phyloP scores from a whole-genome alignment of 106 monocot species.

The Cymbidium sinense region DNA sequence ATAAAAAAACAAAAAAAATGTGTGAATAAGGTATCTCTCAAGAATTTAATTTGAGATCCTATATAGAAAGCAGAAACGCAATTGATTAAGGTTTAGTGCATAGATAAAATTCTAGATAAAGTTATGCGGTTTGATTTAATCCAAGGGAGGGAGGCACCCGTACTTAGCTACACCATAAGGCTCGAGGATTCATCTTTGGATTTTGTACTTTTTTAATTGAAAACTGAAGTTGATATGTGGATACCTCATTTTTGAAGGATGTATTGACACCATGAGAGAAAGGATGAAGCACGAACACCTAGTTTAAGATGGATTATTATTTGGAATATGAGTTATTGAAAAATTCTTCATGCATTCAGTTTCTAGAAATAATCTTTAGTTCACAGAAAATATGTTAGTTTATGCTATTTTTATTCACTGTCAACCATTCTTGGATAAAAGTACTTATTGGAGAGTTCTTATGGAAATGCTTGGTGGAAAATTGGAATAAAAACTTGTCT shows the following conservation, averaged over 20 bases:
- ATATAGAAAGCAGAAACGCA: no score
- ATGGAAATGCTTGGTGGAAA: background rate
- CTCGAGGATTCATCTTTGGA: no score
- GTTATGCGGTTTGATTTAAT: no score
- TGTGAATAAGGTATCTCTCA: no score
- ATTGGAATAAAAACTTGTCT: background rate
- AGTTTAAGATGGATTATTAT: background rate
- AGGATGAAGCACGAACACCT: background rate
- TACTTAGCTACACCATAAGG: no score
- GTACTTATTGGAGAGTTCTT: background rate
- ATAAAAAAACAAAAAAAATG: no score
- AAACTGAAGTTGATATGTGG: background rate
- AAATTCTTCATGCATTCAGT: background rate
- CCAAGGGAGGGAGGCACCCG: no score
- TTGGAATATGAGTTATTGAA: background rate
- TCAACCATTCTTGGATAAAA: background rate
- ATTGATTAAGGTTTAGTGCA: no score
- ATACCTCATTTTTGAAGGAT: slow-evolving; percentile 3
- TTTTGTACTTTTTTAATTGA: no score
- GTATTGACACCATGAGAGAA: background rate
- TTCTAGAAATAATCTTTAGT: background rate
- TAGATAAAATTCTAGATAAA: no score
- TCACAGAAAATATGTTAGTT: background rate
- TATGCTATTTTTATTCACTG: background rate
- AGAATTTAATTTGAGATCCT: no score